These are phyloP conservation scores for Piedraia hortae DNA, from an alignment of 2,329 filamentous ascomycete species.

Conservation along the genomic window DNA sequence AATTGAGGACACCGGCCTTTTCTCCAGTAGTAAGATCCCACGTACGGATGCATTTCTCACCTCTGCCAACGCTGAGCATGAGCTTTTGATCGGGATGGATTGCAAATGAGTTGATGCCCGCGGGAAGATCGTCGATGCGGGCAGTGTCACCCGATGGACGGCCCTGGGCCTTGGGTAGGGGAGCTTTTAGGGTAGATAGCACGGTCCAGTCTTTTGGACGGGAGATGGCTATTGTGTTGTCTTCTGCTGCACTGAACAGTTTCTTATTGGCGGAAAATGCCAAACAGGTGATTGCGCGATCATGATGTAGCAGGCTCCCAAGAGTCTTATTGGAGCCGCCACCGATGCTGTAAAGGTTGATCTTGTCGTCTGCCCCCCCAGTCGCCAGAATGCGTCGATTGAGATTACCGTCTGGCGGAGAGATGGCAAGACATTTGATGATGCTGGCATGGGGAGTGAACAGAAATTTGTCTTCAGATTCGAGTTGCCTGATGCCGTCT, in stretches of 20 bases:
- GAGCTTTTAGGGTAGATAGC: constrained; percentile 67
- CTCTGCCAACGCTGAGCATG: constrained; percentile 76
- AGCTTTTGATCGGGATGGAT: constrained; percentile 91
- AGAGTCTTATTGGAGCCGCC: constrained; percentile 85
- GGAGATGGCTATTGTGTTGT: constrained; percentile 72
- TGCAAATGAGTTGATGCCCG: constrained; percentile 84
- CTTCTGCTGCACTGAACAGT: constrained; percentile 64
- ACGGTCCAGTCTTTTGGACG: constrained; percentile 72
- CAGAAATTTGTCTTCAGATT: constrained; percentile 48
- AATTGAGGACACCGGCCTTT: constrained; percentile 79
- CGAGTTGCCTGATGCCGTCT: background rate
- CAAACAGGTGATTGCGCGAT: constrained; percentile 51
- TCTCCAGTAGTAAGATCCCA: constrained; percentile 96
- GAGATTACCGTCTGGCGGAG: constrained; percentile 30
- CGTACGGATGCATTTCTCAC: constrained; percentile 70
- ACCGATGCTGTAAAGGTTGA: constrained; percentile 83
- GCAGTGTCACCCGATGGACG: constrained; percentile 78
- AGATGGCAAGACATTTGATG: constrained; percentile 69
- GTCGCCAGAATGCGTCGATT: constrained; percentile 74
- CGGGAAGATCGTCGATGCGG: constrained; percentile 47
- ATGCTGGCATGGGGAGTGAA: constrained; percentile 84
- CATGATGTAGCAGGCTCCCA: constrained; percentile 65
- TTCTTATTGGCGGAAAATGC: constrained; percentile 67
- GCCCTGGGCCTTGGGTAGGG: constrained; percentile 51
- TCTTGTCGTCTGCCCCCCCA: constrained; percentile 73